Conservation (phyloP, 2,329 filamentous ascomycete genomes). For the Alternaria dauci region DNA sequence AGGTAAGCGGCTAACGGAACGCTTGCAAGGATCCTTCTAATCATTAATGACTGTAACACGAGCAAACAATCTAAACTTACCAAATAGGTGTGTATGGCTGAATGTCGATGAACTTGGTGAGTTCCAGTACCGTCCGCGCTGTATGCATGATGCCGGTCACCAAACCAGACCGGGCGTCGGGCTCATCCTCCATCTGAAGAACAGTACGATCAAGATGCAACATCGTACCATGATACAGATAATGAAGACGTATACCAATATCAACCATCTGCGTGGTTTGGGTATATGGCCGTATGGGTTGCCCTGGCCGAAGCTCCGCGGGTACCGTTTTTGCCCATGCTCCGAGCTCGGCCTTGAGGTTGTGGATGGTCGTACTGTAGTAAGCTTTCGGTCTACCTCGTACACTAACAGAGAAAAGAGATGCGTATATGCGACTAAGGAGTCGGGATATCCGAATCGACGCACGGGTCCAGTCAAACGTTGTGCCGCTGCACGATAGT, state of each 20-base stretch:
- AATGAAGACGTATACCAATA: not conserved
- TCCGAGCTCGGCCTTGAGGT: not conserved
- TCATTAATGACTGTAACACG: not conserved
- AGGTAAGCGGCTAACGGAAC: not conserved
- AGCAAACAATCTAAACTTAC: not conserved
- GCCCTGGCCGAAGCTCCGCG: not conserved
- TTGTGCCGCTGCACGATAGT: slow-evolving; percentile 31
- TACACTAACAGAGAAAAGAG: not conserved
- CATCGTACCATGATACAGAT: not conserved
- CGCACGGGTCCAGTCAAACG: not conserved
- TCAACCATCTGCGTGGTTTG: not conserved
- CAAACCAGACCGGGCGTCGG: not conserved
- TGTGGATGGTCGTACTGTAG: not conserved
- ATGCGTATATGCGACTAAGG: slow-evolving; percentile 1
- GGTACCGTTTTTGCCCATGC: not conserved
- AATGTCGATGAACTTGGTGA: not conserved
- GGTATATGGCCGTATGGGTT: not conserved
- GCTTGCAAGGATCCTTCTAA: not conserved
- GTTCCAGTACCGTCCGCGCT: not conserved
- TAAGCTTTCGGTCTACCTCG: not conserved
- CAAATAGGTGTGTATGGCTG: not conserved
- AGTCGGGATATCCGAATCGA: slow-evolving; percentile 1
- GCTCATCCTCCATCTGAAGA: not conserved
- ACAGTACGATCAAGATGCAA: not conserved
- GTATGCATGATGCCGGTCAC: not conserved